Evolutionary conservation across 345 rosid genomes (phyloP), one percentile per base, ranked within the genome.

Genomic region (Draba incana): DNA sequence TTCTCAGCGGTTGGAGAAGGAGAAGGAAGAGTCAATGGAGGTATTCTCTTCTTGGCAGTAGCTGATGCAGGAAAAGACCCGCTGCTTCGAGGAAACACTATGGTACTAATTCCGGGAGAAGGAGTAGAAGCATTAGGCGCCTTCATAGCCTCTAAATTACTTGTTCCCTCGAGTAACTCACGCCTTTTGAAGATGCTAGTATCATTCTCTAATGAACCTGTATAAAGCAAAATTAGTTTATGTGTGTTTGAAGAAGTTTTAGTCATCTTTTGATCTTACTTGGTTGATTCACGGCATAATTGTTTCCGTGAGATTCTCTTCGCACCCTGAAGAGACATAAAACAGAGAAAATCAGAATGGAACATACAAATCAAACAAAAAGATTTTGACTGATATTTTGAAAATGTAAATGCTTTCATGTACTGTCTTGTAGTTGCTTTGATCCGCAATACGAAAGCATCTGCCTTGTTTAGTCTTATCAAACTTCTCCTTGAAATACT

Each of bases 11-110:
- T 72, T 7, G 64, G 44, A 71, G 82, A 45, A 59, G 28, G 58
- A 38, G 60, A 2, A 62, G 65, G 59, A 55, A 70, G 6, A 8
- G 44, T 12, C 66, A 64, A 52, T 14, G 67, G 71, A 25, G 61
- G 80, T 72, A 63, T 25, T 46, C 71, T 63, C 76, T 69, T 81
- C 38, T 77, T 81, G 41, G 73, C 85, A 59, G 45, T 79, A 20
- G 90, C 83, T 69, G 86, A 61, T 3, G 99, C 99, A 2, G 96
- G 93, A 66, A 84, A 92, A 53, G 89, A 58, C 27, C 99, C 98
- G 52, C 99, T 92, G 67, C 98, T 89, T 78, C 78, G 81, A 12
- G 87, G 64, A 64, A 84, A 71, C 30, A 86, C 88, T 59, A 68
- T 74, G 69, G 81, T 64, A 55, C 77, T 69, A 66, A 83, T 70